phyloP scores from a whole-genome alignment of 176 grass and related monocot genomes.

The Aegilops sharonensis region DNA sequence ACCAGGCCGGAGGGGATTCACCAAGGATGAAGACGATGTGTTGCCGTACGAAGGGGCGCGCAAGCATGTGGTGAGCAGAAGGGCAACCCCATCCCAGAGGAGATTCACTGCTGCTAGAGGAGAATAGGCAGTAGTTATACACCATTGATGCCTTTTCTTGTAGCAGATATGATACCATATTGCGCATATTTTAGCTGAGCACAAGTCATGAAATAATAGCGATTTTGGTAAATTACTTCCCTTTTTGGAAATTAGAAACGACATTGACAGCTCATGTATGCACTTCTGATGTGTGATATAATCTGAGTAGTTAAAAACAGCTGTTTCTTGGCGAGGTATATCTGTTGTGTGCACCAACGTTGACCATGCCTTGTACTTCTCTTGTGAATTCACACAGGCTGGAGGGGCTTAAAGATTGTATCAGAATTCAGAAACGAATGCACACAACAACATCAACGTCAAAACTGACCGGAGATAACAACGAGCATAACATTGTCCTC shows the following conservation, averaged over 20 bases:
- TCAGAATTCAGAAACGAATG: no score
- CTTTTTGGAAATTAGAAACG: neutral
- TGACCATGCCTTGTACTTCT: no score
- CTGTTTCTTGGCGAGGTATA: neutral
- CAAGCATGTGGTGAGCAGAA: conserved; percentile 30
- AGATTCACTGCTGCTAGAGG: conserved; percentile 42
- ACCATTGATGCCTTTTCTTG: neutral
- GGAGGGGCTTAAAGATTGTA: no score
- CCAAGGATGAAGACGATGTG: conserved; percentile 9
- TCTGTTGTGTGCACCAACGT: no score
- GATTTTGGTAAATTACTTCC: neutral
- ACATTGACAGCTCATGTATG: neutral
- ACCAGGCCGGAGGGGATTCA: conserved; percentile 29
- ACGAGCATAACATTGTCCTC: no score
- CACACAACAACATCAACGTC: no score
- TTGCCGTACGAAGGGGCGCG: conserved; percentile 26
- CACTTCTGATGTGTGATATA: no score
- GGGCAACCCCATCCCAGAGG: conserved; percentile 21
- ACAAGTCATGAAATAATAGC: neutral
- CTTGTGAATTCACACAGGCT: no score
- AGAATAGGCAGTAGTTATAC: neutral
- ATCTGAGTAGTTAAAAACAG: no score
- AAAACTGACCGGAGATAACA: neutral
- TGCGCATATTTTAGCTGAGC: neutral
- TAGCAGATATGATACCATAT: neutral